Evolutionary conservation across 495 filamentous ascomycete species (phyloP).

Genomic region (Aspergillus conjunctus): DNA sequence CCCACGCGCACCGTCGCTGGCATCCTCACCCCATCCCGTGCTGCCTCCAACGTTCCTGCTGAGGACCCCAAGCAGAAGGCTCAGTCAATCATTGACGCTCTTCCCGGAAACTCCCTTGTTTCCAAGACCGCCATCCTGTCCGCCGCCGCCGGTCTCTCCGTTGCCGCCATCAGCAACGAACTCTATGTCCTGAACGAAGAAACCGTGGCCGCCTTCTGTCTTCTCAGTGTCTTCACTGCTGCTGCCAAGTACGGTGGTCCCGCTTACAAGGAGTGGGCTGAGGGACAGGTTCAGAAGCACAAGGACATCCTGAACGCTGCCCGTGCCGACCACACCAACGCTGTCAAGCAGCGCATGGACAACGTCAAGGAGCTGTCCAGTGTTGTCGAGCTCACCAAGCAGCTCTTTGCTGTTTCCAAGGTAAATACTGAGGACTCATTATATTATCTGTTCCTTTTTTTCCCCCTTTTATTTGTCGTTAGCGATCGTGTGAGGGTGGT

Average conservation of each 20-base stretch:
- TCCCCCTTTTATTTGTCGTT: neutral
- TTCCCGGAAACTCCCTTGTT: constrained; percentile 81
- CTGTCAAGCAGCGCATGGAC: constrained; percentile 89
- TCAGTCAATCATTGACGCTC: constrained; percentile 86
- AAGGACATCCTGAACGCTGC: constrained; percentile 91
- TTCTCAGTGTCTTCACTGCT: constrained; percentile 85
- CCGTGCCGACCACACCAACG: constrained; percentile 88
- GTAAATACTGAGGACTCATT: constrained; percentile 41
- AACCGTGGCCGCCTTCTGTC: constrained; percentile 83
- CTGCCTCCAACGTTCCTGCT: constrained; percentile 73
- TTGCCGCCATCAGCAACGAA: constrained; percentile 98
- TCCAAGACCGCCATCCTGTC: constrained; percentile 97
- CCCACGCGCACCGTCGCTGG: constrained; percentile 71
- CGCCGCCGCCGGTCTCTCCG: constrained; percentile 81
- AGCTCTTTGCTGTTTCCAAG: constrained; percentile 97
- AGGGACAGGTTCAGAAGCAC: constrained; percentile 82
- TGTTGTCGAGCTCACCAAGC: constrained; percentile 95
- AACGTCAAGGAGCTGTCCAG: constrained; percentile 88
- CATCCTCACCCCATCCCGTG: constrained; percentile 64
- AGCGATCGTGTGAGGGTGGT: constrained; percentile 1
- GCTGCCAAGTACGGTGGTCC: constrained; percentile 91
- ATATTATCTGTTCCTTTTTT: neutral
- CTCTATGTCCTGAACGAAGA: constrained; percentile 99
- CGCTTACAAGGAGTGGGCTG: constrained; percentile 88
- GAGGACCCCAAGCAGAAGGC: constrained; percentile 92